Evolutionary conservation across 306 rosid genomes (phyloP), one percentile per base, ranked within the genome.

Genomic region (Rosa persica): DNA sequence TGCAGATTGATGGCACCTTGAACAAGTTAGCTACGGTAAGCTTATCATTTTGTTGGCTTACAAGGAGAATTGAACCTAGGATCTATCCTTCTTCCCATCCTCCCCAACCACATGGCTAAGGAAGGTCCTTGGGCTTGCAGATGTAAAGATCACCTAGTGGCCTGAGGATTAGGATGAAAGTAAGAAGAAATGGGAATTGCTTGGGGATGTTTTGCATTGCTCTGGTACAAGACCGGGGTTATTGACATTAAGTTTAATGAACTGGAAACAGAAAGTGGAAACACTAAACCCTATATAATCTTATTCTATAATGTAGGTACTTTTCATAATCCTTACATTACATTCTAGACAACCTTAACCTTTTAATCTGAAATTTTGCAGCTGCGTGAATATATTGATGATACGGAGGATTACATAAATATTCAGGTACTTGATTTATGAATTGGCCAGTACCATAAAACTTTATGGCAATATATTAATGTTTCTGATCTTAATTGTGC

Each of bases 401-500:
- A 91, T 68, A 91, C 98, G 11, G 98, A 93, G 86, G 98, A 93
- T 84, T 93, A 93, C 81, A 89, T 93, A 60, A 93, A 93, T 77
- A 93, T 91, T 61, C 98, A 91, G 89, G 98, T 91, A 52, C 44
- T 43, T 75, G 19, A 42, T 44, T 42, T 8, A 42, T 23, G 11
- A 42, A 42, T 64, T 64, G 19, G 12, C 43, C 34, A 34, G 11
- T 64, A 64, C 43, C 17, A 22, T 12, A 6, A 34, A 64, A 13
- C 2, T 55, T 23, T 13, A 40, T 10, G 38, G 13, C n/a, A 43
- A 27, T 46, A 58, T 75, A 8, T 54, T 25, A 61, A 82, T 52
- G 52, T 64, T 51, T 78, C 54, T 67, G 27, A 77, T 74, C 60
- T 17, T 47, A 78, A 57, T 46, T 75, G 65, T 75, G 49, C 22